Conservation (phyloP, 2,329 filamentous ascomycete species). For the Hymenoscyphus fraxineus region DNA sequence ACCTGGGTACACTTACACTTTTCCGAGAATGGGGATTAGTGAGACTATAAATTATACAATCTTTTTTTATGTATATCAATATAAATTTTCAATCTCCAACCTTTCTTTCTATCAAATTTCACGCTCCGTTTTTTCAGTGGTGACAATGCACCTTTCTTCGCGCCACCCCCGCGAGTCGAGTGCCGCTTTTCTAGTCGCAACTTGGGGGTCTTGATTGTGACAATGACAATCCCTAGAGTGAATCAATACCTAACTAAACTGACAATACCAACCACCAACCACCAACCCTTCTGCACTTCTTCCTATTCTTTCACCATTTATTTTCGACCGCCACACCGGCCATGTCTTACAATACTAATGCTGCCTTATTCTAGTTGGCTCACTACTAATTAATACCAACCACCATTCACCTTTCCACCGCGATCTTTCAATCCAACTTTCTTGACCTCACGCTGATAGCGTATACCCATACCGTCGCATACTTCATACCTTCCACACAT, state of each 20-base stretch:
- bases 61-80: no score
- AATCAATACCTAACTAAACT: neutral
- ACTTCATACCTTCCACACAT: neutral
- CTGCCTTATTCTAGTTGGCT: neutral
- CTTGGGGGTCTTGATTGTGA: neutral
- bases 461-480: neutral
- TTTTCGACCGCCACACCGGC: neutral
- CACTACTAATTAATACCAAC: neutral
- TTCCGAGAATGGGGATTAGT: no score
- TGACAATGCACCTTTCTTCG: neutral
- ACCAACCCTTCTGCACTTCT: neutral
- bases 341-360: slow-evolving; percentile 2
- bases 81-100: no score
- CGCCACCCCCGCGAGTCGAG: neutral
- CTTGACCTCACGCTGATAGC: neutral
- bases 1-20: no score
- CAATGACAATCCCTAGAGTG: neutral
- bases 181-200: neutral
- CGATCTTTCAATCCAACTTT: neutral
- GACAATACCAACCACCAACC: neutral
- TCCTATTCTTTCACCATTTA: neutral
- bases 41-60: no score
- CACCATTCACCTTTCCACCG: neutral
- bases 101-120: neutral
- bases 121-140: neutral